Conservation (phyloP, 2,329 filamentous ascomycete genomes). For the Diaporthe sp. region DNA sequence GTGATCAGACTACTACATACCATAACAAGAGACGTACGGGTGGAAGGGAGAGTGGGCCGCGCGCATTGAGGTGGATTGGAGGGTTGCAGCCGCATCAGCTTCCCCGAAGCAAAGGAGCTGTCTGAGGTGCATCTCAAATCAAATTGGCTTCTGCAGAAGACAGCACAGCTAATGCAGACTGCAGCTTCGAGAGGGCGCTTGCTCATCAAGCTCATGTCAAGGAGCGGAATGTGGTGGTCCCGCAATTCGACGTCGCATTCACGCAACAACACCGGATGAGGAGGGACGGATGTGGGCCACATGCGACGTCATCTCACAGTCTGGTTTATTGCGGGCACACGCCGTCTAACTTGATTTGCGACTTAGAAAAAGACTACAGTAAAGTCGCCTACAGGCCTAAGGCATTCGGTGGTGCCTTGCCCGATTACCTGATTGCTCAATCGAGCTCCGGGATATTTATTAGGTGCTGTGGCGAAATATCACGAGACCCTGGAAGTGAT, state of each 20-base stretch:
- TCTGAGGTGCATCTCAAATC: neutral
- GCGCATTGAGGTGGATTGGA: neutral
- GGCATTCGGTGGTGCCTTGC: neutral
- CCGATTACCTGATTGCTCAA: neutral
- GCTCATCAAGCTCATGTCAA: neutral
- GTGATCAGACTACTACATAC: neutral
- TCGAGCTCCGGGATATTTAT: too few species aligned
- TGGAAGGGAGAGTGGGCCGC: neutral
- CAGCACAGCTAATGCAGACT: neutral
- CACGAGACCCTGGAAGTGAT: neutral
- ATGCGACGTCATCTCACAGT: slow-evolving; percentile 10
- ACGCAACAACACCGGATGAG: slow-evolving; percentile 1
- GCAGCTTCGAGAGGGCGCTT: neutral
- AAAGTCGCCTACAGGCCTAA: neutral
- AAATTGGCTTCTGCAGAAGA: neutral
- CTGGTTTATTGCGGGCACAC: neutral
- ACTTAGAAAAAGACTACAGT: neutral
- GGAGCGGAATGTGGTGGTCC: slow-evolving; percentile 12
- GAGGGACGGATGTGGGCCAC: slow-evolving; percentile 14
- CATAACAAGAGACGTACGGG: neutral
- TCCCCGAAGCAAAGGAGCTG: neutral
- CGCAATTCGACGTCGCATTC: slow-evolving; percentile 18
- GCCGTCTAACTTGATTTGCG: neutral
- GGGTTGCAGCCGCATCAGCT: neutral
- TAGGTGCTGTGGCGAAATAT: slow-evolving; percentile 5